phyloP scores from a whole-genome alignment of 305 asterid species.

The Fraxinus sp. region DNA sequence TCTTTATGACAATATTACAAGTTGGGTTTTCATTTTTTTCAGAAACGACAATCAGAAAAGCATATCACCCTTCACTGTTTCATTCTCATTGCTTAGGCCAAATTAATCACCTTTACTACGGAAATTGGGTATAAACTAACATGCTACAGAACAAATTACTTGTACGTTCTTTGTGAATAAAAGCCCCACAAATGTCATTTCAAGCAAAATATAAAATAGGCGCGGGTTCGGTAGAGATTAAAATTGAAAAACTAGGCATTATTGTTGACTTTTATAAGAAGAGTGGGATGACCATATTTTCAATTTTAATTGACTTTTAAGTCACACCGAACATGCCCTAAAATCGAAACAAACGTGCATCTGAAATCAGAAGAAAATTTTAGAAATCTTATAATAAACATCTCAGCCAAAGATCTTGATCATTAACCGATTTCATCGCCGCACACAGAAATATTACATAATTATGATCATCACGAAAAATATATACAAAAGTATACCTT shows the following conservation, averaged over 20 bases:
- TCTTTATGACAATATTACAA: neutral
- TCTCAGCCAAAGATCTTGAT: neutral
- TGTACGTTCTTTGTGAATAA: neutral
- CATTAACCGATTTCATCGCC: neutral
- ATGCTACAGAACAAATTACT: neutral
- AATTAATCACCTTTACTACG: neutral
- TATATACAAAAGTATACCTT: constrained; percentile 40
- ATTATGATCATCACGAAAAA: neutral
- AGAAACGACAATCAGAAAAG: neutral
- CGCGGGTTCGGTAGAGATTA: too few species aligned
- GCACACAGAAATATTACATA: neutral
- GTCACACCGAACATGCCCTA: neutral
- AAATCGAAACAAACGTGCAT: neutral
- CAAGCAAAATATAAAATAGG: neutral
- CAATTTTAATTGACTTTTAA: too few species aligned
- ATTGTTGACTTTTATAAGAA: too few species aligned
- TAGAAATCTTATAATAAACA: neutral
- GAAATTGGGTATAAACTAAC: neutral
- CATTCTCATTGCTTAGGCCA: neutral
- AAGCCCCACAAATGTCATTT: neutral
- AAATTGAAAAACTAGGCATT: too few species aligned
- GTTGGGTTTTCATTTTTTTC: neutral
- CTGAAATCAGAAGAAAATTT: neutral
- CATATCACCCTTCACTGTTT: neutral
- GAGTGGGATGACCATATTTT: too few species aligned